Evolutionary conservation across 306 rosid genomes (phyloP).

Genomic region (Nissolia schottii): DNA sequence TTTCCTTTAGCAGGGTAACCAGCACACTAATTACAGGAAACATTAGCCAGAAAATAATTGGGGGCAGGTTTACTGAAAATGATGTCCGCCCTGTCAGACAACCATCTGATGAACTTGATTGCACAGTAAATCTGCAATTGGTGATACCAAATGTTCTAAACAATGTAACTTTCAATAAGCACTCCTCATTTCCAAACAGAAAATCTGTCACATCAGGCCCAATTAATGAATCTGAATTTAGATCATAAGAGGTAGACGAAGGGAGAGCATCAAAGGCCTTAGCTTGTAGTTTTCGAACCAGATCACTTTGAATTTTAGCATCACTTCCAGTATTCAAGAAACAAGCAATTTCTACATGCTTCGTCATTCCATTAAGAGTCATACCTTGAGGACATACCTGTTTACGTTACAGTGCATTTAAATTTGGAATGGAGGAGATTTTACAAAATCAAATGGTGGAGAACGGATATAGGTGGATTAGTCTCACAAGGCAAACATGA

Average conservation of each 20-base stretch:
- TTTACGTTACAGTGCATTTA: conserved; percentile 31
- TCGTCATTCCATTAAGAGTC: conserved; percentile 55
- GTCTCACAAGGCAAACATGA: conserved; percentile 19
- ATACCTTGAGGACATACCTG: conserved; percentile 68
- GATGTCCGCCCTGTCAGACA: conserved; percentile 39
- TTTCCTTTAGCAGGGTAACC: conserved; percentile 40
- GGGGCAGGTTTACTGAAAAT: conserved; percentile 66
- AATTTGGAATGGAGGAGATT: conserved; percentile 25
- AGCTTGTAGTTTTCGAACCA: conserved; percentile 51
- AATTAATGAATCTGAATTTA: conserved; percentile 38
- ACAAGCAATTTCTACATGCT: conserved; percentile 55
- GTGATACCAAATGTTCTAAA: conserved; percentile 67
- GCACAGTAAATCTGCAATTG: conserved; percentile 45
- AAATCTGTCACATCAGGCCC: conserved; percentile 40
- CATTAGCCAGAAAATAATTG: conserved; percentile 72
- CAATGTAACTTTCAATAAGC: conserved; percentile 53
- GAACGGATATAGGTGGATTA: conserved; percentile 15
- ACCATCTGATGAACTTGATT: conserved; percentile 50
- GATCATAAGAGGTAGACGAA: conserved; percentile 36
- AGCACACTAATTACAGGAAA: conserved; percentile 49
- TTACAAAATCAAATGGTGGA: conserved; percentile 21
- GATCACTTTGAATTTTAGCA: conserved; percentile 37
- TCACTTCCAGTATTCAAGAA: conserved; percentile 41
- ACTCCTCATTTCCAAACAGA: conserved; percentile 46
- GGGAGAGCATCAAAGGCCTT: conserved; percentile 71